Evolutionary conservation across 345 rosid species (phyloP).

Genomic region (Eucalyptus regnans): DNA sequence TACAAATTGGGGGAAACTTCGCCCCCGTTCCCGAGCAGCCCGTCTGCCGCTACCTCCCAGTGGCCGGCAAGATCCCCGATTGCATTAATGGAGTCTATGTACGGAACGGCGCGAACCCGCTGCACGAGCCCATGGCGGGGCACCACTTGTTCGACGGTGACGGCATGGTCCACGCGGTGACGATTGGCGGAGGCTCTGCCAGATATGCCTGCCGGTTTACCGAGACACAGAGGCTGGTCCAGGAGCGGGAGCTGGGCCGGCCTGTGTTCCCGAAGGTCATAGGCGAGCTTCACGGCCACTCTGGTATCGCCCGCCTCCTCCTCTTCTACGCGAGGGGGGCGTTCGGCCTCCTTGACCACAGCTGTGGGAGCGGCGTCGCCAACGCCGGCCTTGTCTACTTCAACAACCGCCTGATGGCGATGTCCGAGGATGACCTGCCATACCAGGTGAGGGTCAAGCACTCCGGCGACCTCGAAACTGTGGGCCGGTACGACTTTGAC

Average conservation of each 20-base stretch:
- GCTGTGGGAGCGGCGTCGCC: slow-evolving; percentile 72
- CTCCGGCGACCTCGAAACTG: slow-evolving; percentile 62
- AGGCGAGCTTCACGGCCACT: slow-evolving; percentile 84
- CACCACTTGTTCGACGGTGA: slow-evolving; percentile 94
- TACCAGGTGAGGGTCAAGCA: slow-evolving; percentile 58
- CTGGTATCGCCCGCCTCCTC: slow-evolving; percentile 65
- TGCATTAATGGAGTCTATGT: slow-evolving; percentile 72
- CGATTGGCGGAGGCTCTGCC: slow-evolving; percentile 33
- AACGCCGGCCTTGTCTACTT: slow-evolving; percentile 91
- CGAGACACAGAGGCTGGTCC: slow-evolving; percentile 49
- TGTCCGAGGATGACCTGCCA: slow-evolving; percentile 92
- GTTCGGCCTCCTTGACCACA: slow-evolving; percentile 52
- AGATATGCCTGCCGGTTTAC: slow-evolving; percentile 92
- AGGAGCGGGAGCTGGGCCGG: slow-evolving; percentile 37
- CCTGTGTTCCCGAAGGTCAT: slow-evolving; percentile 85
- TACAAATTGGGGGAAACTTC: slow-evolving; percentile 79
- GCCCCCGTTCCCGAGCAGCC: slow-evolving; percentile 75
- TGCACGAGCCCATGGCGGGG: slow-evolving; percentile 71
- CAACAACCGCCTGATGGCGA: slow-evolving; percentile 65
- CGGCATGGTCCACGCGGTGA: slow-evolving; percentile 87
- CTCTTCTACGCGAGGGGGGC: slow-evolving; percentile 65
- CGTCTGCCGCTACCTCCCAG: slow-evolving; percentile 29
- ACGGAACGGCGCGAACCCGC: slow-evolving; percentile 91
- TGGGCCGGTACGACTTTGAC: slow-evolving; percentile 50
- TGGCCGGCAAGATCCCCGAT: slow-evolving; percentile 60